Evolutionary conservation across 345 rosid species (phyloP), one percentile per base, ranked within the genome.

Genomic region (Geranium rotundifolium): DNA sequence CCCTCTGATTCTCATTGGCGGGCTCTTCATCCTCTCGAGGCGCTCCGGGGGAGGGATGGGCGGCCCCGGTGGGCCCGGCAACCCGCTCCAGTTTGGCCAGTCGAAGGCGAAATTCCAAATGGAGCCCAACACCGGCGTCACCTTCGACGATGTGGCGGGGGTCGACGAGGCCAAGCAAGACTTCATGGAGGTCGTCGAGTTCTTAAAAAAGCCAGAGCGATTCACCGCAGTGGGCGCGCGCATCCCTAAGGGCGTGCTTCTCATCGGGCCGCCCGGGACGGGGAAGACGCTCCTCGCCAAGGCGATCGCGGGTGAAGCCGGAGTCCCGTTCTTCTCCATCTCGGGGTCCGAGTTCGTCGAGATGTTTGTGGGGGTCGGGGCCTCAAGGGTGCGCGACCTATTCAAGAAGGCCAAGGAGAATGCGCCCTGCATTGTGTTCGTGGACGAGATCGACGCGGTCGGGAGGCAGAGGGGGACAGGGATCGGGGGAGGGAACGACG

Each of bases 81-180:
- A 75, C 67, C 99, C 99, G 17, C 88, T 93, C 49, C 69, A 70
- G 63, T 84, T 93, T 68, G 99, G 97, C 68, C 96, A 90, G 75
- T 93, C 99, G 2, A 90, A 86, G 73, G 97, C 99, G 4, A 93
- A 93, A 82, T 93, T 93, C 76, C 99, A 90, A 60, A 93, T 93
- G 99, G 99, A 93, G 69, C 96, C 97, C 9, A 93, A 82, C 78
- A 93, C 99, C 9, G 99, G 99, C 17, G 99, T 93, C 17, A 93
- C 97, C 18, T 93, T 93, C 69, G 96, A 93, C 70, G 99, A 93
- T 67, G 97, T 93, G 56, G 99, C 99, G 52, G 99, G 99, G 69
- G 99, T 93, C 63, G 99, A 93, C 73, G 99, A 93, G 73, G 99
- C 99, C 15, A 93, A 93, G 77, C 99, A 93, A 68, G 99, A 93